Percentiles rank a stretch among this genome's conserved stretches.
Evolutionary conservation across 192 early-diverging fungal species (phyloP).

Genomic region (Backusella liffmaniae): DNA sequence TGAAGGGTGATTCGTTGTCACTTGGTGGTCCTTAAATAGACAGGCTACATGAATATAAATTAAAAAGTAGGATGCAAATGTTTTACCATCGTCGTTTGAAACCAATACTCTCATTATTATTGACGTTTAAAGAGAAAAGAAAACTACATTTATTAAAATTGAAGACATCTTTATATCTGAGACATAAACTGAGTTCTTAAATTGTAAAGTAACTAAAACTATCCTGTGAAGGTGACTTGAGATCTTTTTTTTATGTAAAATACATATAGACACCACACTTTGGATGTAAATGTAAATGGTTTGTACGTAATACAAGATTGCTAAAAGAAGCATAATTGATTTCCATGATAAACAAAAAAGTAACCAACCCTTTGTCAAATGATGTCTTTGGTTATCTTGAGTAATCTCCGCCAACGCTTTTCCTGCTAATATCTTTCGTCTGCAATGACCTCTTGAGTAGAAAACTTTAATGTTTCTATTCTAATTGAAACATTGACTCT

Average conservation of each 20-base stretch:
- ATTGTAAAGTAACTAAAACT: not conserved
- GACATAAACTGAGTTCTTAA: not conserved
- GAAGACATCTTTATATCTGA: not conserved
- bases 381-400: not conserved
- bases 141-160: not conserved
- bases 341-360: not conserved
- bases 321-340: not conserved
- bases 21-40: slow-evolving; percentile 19
- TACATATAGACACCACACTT: not conserved
- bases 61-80: not conserved
- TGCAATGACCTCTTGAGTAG: too few species aligned
- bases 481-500: too few species aligned
- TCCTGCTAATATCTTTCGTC: not conserved
- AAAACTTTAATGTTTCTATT: too few species aligned
- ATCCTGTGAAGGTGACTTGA: not conserved
- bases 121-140: not conserved
- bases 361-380: not conserved
- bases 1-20: slow-evolving; percentile 31
- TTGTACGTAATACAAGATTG: not conserved
- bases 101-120: slow-evolving; percentile 18
- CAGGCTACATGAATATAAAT: not conserved
- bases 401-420: not conserved
- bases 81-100: slow-evolving; percentile 30
- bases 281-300: not conserved
- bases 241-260: too few species aligned